Evolutionary conservation across 345 rosid genomes (phyloP).

Genomic region (Viola odorata): DNA sequence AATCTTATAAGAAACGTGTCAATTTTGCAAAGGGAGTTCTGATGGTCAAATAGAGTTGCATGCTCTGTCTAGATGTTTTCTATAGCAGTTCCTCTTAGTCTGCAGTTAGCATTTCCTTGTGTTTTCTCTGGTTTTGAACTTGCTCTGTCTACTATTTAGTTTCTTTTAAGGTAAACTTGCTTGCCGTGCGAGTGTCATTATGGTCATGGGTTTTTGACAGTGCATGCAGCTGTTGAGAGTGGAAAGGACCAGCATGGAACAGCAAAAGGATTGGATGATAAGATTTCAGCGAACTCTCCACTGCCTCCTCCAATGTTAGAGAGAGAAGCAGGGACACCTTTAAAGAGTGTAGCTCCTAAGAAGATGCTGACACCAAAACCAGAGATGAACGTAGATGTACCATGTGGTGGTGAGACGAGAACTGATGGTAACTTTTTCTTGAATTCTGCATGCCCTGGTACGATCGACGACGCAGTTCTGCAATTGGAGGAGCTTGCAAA

Average conservation of each 20-base stretch:
- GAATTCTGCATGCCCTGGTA: constrained; percentile 36
- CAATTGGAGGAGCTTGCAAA: constrained; percentile 59
- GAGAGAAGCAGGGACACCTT: constrained; percentile 3
- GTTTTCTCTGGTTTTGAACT: no score
- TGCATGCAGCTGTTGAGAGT: constrained; percentile 7
- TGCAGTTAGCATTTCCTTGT: no score
- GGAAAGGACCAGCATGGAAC: constrained; percentile 9
- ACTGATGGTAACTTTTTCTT: constrained; percentile 19
- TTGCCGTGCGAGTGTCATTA: constrained; percentile 3
- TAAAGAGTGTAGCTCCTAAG: constrained; percentile 2
- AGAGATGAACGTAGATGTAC: constrained; percentile 6
- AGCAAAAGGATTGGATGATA: constrained; percentile 2
- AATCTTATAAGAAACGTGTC: not conserved
- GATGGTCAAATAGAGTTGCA: no score
- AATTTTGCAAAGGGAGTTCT: no score
- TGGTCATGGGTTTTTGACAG: constrained; percentile 13
- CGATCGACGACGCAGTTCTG: constrained; percentile 49
- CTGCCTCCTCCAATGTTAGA: constrained; percentile 13
- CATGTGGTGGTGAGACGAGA: constrained; percentile 16
- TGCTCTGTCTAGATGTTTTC: no score
- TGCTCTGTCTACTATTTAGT: not conserved
- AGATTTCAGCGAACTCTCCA: constrained; percentile 14
- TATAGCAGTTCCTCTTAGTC: no score
- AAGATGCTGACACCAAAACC: constrained; percentile 8
- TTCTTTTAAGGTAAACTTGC: constrained; percentile 4